These are phyloP conservation scores for Scutellospora calospora DNA, from an alignment of 371 early-diverging fungal genomes.

Conservation along the genomic window DNA sequence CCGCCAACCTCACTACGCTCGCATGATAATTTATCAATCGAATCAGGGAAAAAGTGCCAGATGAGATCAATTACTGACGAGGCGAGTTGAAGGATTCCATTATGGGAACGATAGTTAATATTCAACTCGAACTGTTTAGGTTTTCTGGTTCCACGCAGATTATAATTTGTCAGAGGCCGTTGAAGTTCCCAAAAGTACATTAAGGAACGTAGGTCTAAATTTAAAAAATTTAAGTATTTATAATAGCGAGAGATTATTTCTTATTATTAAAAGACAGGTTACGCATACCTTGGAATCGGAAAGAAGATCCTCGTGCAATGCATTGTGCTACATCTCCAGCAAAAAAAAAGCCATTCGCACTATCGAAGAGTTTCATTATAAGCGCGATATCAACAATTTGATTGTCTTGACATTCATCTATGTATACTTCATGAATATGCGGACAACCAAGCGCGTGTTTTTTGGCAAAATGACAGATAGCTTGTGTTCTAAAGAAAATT, in stretches of 20 bases:
- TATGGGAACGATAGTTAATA: slow-evolving; percentile 40
- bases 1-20: slow-evolving; percentile 33
- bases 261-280: too few species aligned
- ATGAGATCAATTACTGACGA: slow-evolving; percentile 38
- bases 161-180: not conserved
- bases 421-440: slow-evolving; percentile 41
- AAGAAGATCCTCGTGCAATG: slow-evolving; percentile 32
- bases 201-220: slow-evolving; percentile 1
- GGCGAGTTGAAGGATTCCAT: slow-evolving; percentile 33
- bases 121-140: slow-evolving; percentile 38
- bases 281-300: slow-evolving; percentile 32
- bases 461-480: not conserved
- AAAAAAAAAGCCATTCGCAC: slow-evolving; percentile 4
- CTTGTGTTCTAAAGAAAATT: slow-evolving; percentile 5
- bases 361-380: slow-evolving; percentile 22
- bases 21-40: not conserved
- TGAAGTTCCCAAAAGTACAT: slow-evolving; percentile 21
- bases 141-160: not conserved
- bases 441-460: not conserved
- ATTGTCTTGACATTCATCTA: slow-evolving; percentile 40
- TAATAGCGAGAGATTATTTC: not conserved
- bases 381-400: slow-evolving; percentile 7
- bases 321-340: slow-evolving; percentile 40
- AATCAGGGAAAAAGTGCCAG: slow-evolving; percentile 32
- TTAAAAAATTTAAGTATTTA: not conserved